A percentile compares a stretch with the other conserved stretches of the same genome.
phyloP scores from a whole-genome alignment of 2,329 filamentous ascomycete genomes.

The Plenodomus biglobosus region DNA sequence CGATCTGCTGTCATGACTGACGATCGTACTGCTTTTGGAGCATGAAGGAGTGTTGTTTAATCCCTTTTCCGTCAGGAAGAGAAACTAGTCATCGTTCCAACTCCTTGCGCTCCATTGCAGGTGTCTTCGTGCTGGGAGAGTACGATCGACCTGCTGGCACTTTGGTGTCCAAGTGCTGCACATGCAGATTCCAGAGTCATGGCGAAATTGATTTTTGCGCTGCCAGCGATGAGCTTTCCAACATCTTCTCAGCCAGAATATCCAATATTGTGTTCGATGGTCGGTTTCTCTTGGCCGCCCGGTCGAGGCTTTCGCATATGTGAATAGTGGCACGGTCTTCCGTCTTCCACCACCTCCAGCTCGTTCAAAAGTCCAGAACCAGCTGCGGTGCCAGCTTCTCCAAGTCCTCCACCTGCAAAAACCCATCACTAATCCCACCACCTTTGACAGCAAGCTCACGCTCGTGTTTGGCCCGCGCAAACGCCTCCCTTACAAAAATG shows the following conservation, averaged over 20 bases:
- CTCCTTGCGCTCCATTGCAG: too few relatives aligned
- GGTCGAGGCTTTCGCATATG: not conserved
- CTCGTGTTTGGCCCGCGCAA: conserved; percentile 75
- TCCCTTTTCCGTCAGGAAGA: too few relatives aligned
- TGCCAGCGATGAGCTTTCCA: not conserved
- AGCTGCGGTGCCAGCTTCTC: conserved; percentile 86
- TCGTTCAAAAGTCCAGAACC: conserved; percentile 73
- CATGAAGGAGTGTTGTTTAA: not conserved
- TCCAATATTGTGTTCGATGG: not conserved
- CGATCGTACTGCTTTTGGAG: not conserved
- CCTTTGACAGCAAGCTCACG: conserved; percentile 53
- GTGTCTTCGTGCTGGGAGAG: too few relatives aligned
- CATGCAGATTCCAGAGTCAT: not conserved
- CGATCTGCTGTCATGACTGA: not conserved
- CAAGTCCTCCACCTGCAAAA: conserved; percentile 84
- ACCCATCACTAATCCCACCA: conserved; percentile 54
- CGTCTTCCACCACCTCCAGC: too few relatives aligned
- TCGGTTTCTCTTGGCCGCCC: not conserved
- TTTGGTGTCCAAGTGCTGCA: not conserved
- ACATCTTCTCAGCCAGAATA: not conserved
- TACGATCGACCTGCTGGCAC: too few relatives aligned
- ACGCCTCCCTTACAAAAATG: conserved; percentile 84
- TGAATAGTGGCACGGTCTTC: too few relatives aligned
- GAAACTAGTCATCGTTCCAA: too few relatives aligned
- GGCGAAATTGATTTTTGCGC: not conserved